phyloP scores from a whole-genome alignment of 2,329 filamentous ascomycete species.

The Trichophyton benhamiae region DNA sequence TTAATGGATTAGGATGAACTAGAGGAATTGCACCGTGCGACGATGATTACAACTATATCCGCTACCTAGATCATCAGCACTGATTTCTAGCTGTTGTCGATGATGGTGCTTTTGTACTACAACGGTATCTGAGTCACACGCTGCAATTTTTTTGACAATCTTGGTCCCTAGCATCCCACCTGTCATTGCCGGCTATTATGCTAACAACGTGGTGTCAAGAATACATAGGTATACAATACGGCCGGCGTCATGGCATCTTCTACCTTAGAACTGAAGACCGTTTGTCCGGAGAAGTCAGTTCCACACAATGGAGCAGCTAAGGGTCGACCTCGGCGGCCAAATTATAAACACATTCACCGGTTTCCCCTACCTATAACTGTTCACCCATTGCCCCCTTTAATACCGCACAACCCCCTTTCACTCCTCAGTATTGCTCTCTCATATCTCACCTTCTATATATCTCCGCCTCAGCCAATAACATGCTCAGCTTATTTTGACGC shows the following conservation, averaged over 20 bases:
- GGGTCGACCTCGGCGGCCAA: constrained; percentile 30
- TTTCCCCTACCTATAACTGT: constrained; percentile 68
- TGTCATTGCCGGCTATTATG: neutral
- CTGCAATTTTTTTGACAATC: neutral
- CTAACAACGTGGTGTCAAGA: neutral
- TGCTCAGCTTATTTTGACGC: constrained; percentile 71
- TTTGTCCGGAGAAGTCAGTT: neutral
- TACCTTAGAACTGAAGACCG: neutral
- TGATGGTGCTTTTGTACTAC: constrained; percentile 62
- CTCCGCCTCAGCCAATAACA: constrained; percentile 47
- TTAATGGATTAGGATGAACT: neutral
- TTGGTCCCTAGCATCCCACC: neutral
- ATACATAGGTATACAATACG: neutral
- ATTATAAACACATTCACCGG: constrained; percentile 66
- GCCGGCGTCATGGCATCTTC: neutral
- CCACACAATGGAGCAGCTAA: constrained; percentile 1
- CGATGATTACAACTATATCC: constrained; percentile 36
- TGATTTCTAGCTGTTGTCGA: constrained; percentile 42
- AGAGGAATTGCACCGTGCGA: constrained; percentile 16
- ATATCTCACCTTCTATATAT: constrained; percentile 61
- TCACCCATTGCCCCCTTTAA: constrained; percentile 74
- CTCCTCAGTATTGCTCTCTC: constrained; percentile 66
- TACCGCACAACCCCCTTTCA: constrained; percentile 85
- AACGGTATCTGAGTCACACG: constrained; percentile 80
- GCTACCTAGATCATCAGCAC: constrained; percentile 37